Evolutionary conservation across 2,329 filamentous ascomycete species (phyloP).

Genomic region (Magnaporthiopsis incrustans): DNA sequence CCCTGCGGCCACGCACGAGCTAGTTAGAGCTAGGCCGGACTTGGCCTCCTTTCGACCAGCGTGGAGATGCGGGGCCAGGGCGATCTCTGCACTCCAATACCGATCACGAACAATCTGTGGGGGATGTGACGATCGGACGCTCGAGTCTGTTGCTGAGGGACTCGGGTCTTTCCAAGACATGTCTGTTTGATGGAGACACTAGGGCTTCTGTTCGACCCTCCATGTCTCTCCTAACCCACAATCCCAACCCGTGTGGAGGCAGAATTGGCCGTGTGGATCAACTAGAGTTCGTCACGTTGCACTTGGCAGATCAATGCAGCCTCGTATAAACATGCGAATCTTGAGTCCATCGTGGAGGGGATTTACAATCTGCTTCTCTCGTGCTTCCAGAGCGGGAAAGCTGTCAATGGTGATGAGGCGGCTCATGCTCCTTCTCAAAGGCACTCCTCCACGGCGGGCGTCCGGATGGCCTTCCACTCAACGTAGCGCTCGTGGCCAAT

Average conservation of each 20-base stretch:
- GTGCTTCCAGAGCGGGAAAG: too few relatives aligned
- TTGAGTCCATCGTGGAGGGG: too few relatives aligned
- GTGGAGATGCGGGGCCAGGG: background rate
- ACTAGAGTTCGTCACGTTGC: background rate
- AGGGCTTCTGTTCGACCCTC: background rate
- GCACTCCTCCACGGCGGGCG: too few relatives aligned
- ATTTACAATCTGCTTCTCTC: too few relatives aligned
- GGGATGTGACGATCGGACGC: background rate
- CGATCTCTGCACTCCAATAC: background rate
- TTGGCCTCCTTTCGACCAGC: background rate
- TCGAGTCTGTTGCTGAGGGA: background rate
- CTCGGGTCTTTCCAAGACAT: background rate
- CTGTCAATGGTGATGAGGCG: too few relatives aligned
- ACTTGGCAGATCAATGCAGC: background rate
- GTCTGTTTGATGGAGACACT: background rate
- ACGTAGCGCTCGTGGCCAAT: conserved; percentile 1
- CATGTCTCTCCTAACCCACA: background rate
- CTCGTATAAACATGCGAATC: background rate
- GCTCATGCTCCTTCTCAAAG: too few relatives aligned
- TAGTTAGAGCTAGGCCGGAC: background rate
- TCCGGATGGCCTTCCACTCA: background rate
- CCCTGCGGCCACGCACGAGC: too few relatives aligned
- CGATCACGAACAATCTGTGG: background rate
- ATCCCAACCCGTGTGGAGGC: background rate
- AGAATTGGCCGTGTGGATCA: too few relatives aligned